These are phyloP conservation scores for Lasiosphaeria ovina DNA, from an alignment of 495 filamentous ascomycete species.

Conservation along the genomic window DNA sequence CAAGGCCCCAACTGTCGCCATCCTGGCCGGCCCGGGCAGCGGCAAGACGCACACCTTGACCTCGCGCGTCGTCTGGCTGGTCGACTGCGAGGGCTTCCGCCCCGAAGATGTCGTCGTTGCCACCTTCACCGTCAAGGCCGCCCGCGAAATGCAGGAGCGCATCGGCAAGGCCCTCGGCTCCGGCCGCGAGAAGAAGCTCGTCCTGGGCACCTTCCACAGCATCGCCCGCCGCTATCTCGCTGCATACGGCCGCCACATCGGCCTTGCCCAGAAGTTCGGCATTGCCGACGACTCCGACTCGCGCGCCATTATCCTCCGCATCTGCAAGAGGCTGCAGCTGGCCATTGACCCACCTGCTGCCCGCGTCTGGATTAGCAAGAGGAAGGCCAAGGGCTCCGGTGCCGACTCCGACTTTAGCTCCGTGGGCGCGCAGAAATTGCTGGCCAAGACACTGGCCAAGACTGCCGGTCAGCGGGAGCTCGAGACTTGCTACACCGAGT, in stretches of 20 bases:
- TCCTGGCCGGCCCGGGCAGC: constrained; percentile 77
- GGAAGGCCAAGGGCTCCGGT: constrained; percentile 72
- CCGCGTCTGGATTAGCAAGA: constrained; percentile 75
- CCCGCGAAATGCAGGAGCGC: constrained; percentile 91
- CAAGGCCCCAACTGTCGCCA: constrained; percentile 74
- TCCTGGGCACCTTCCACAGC: constrained; percentile 95
- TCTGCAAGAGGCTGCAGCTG: constrained; percentile 70
- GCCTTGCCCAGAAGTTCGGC: constrained; percentile 77
- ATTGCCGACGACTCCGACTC: constrained; percentile 90
- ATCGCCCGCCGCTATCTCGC: constrained; percentile 84
- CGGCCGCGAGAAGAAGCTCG: constrained; percentile 70
- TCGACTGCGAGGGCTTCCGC: constrained; percentile 70
- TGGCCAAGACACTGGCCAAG: constrained; percentile 19
- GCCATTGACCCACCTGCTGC: constrained; percentile 68
- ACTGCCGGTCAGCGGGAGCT: constrained; percentile 59
- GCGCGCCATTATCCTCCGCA: constrained; percentile 71
- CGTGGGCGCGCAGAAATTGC: constrained; percentile 12
- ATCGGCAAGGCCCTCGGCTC: constrained; percentile 76
- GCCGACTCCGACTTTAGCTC: constrained; percentile 19
- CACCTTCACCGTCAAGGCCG: constrained; percentile 97
- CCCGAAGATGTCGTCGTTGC: constrained; percentile 95
- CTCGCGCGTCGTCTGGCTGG: constrained; percentile 89
- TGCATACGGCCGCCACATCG: constrained; percentile 83
- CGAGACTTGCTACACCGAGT: constrained; percentile 70
- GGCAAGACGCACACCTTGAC: constrained; percentile 98